A percentile compares a stretch with the other conserved stretches of the same genome.
Conservation (phyloP, 2,329 filamentous ascomycete genomes). For the Zasmidium angulare region DNA sequence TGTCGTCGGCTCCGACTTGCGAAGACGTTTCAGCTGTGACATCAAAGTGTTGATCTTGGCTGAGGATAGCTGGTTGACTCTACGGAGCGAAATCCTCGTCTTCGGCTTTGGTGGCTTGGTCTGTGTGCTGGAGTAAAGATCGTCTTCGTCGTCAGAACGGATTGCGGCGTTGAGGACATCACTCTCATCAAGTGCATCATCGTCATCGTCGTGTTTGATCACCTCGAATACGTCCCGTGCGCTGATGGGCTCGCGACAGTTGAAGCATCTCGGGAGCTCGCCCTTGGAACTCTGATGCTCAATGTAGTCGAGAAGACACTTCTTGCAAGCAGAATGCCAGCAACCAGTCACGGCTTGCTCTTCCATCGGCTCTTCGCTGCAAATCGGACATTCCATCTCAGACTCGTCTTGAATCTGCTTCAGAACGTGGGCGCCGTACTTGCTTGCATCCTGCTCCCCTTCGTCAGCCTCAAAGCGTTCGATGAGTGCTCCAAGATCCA, state of each 20-base stretch:
- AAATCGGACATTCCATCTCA: constrained; percentile 88
- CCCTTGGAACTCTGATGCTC: constrained; percentile 78
- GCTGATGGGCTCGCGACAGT: constrained; percentile 81
- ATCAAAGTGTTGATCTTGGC: constrained; percentile 85
- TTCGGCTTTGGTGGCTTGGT: constrained; percentile 12
- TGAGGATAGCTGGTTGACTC: constrained; percentile 68
- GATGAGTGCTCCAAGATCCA: constrained; percentile 87
- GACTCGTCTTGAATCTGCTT: constrained; percentile 89
- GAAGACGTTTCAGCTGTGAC: constrained; percentile 68
- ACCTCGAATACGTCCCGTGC: constrained; percentile 89
- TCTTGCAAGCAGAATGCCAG: constrained; percentile 96
- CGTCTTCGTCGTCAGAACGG: constrained; percentile 29
- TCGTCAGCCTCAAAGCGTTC: constrained; percentile 70
- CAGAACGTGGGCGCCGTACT: constrained; percentile 82
- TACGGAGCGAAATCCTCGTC: constrained; percentile 57
- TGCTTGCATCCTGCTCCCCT: constrained; percentile 61
- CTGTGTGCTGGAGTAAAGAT: constrained; percentile 42
- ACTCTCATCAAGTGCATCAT: constrained; percentile 31
- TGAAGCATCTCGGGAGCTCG: constrained; percentile 79
- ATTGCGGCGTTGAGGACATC: constrained; percentile 21
- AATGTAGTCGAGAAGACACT: constrained; percentile 87
- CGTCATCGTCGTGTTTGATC: constrained; percentile 67
- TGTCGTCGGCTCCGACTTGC: constrained; percentile 63
- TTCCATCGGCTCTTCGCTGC: constrained; percentile 91
- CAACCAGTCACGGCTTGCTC: constrained; percentile 93